Conservation (phyloP, 495 filamentous ascomycete genomes). For the Podospora bellae-mahoneyi region DNA sequence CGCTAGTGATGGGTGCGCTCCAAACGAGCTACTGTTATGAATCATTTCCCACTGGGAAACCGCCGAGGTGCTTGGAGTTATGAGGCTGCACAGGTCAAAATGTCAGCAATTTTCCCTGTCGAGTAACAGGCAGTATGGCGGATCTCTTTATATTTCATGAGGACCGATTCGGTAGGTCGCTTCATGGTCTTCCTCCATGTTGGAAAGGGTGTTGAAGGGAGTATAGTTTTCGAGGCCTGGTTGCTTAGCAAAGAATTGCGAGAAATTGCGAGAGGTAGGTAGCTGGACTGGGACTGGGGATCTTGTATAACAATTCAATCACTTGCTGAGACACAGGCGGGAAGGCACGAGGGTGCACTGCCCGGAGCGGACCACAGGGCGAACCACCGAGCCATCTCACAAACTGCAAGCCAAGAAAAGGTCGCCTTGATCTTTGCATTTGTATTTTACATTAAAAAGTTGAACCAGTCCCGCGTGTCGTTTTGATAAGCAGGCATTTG, state of each 20-base stretch:
- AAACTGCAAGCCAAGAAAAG: not conserved
- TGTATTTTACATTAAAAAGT: not conserved
- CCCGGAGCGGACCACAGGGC: not conserved
- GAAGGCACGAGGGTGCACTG: not conserved
- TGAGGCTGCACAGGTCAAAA: not conserved
- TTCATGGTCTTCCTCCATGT: not conserved
- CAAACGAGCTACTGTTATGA: not conserved
- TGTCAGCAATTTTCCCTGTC: too few species aligned
- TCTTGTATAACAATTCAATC: too few species aligned
- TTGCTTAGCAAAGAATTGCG: too few species aligned
- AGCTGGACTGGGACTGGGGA: too few species aligned
- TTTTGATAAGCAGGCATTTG: too few species aligned
- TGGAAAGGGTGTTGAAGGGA: not conserved
- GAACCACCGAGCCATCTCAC: not conserved
- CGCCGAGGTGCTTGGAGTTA: not conserved
- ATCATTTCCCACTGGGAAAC: not conserved
- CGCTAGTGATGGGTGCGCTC: not conserved
- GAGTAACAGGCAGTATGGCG: too few species aligned
- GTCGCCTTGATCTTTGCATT: not conserved
- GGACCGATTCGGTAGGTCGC: not conserved
- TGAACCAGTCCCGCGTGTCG: too few species aligned
- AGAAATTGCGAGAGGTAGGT: too few species aligned
- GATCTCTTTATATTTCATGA: not conserved
- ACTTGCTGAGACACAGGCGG: too few species aligned
- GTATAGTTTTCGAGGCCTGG: too few species aligned